These are phyloP conservation scores for Umbelopsis sp. DNA, from an alignment of 192 early-diverging fungal genomes.

Conservation along the genomic window DNA sequence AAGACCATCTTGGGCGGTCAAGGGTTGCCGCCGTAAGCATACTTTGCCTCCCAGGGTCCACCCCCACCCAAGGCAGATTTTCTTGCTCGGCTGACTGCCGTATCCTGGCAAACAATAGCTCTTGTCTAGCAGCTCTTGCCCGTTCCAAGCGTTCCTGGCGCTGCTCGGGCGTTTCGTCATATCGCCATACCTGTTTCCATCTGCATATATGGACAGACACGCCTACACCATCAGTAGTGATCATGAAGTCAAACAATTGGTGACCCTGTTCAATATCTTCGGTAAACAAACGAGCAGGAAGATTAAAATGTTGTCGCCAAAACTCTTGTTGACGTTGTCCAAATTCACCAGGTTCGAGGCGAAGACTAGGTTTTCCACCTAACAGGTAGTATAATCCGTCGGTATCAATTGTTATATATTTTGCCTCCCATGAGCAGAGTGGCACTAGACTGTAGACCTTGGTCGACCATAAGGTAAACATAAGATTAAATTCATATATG, in stretches of 20 bases:
- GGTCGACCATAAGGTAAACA: too few relatives aligned
- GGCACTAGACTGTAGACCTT: neutral
- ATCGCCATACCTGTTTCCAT: neutral
- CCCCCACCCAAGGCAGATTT: neutral
- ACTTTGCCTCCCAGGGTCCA: neutral
- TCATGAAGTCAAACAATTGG: neutral
- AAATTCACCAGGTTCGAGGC: neutral
- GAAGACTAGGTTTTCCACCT: neutral
- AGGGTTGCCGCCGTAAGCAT: neutral
- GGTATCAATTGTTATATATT: neutral
- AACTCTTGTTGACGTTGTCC: neutral
- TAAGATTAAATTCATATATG: neutral
- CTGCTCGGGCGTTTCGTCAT: neutral
- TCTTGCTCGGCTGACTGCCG: neutral
- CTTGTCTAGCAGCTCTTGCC: neutral
- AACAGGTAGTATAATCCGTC: neutral
- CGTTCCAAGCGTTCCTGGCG: neutral
- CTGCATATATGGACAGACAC: neutral
- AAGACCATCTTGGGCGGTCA: neutral
- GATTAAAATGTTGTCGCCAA: slow-evolving; percentile 5
- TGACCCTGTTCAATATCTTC: neutral
- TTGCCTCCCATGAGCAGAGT: neutral
- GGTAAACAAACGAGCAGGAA: neutral
- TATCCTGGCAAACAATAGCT: neutral
- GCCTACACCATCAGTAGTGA: neutral